These are phyloP conservation scores for Wickerhamomyces sydowiorum DNA, from an alignment of 805 yeast genomes.

Conservation along the genomic window DNA sequence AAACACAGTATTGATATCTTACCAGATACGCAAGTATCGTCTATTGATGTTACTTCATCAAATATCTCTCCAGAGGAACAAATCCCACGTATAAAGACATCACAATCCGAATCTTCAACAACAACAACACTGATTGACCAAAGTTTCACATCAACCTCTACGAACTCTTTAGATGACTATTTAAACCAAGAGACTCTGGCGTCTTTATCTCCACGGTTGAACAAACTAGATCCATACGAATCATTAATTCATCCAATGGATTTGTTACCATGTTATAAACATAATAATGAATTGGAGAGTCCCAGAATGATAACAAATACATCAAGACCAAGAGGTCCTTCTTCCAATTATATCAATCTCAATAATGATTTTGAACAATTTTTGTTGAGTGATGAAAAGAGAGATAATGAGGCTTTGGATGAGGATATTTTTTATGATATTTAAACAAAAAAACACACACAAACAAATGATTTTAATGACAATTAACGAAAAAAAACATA, in stretches of 20 bases:
- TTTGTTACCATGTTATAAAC: conserved; percentile 9
- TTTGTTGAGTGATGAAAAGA: not conserved
- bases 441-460: not conserved
- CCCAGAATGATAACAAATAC: not conserved
- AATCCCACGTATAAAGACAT: too few relatives aligned
- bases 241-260: conserved; percentile 20
- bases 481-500: too few relatives aligned
- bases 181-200: conserved; percentile 1
- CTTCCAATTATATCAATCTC: conserved; percentile 12
- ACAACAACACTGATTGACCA: conserved; percentile 1
- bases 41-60: not conserved
- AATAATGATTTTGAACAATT: conserved; percentile 7
- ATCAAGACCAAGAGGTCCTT: conserved; percentile 8
- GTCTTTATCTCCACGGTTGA: not conserved
- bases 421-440: not conserved
- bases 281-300: not conserved
- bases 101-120: not conserved
- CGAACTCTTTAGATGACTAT: conserved; percentile 3
- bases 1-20: not conserved
- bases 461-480: not conserved
- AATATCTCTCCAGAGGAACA: too few relatives aligned
- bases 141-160: not conserved
- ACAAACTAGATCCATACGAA: conserved; percentile 17
- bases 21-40: too few relatives aligned
- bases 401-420: not conserved